Percentiles rank a stretch among this genome's conserved stretches.
Evolutionary conservation across 192 early-diverging fungal species (phyloP).

Genomic region (Backusella psychrophila): DNA sequence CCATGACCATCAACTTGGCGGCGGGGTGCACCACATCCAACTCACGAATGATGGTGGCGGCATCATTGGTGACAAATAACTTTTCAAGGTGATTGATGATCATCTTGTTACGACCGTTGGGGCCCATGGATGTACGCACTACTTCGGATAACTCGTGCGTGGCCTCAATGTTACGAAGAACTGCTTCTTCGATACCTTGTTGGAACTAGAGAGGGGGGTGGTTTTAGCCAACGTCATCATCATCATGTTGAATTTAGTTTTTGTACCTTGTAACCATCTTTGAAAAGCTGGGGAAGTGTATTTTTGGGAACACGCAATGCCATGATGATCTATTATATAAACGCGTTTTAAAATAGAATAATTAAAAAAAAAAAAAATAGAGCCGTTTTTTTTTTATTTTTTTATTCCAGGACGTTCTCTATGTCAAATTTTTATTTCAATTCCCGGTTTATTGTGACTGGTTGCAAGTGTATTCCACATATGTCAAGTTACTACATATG

Average conservation of each 20-base stretch:
- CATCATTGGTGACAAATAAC: constrained; percentile 97
- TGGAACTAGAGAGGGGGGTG: constrained; percentile 55
- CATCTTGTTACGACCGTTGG: constrained; percentile 99
- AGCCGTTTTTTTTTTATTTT: background rate
- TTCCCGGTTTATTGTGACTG: background rate
- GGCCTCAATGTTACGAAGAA: constrained; percentile 92
- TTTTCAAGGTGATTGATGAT: constrained; percentile 99
- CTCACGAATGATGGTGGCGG: constrained; percentile 97
- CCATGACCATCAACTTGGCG: constrained; percentile 93
- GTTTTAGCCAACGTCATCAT: too few relatives aligned
- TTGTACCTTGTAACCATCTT: constrained; percentile 89
- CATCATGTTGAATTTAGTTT: background rate
- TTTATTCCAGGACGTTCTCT: background rate
- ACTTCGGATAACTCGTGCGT: constrained; percentile 92
- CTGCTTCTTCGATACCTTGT: constrained; percentile 96
- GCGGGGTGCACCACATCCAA: constrained; percentile 98
- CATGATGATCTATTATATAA: constrained; percentile 49
- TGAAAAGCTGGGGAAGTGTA: constrained; percentile 82
- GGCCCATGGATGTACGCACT: constrained; percentile 92
- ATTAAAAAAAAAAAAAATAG: background rate
- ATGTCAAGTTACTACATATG: background rate
- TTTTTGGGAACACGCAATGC: constrained; percentile 87
- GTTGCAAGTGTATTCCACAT: background rate
- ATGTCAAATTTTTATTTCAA: background rate
- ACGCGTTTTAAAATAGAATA: background rate